These are phyloP conservation scores for Lodderomyces theae DNA, from an alignment of 1,139 yeast species.

Conservation along the genomic window DNA sequence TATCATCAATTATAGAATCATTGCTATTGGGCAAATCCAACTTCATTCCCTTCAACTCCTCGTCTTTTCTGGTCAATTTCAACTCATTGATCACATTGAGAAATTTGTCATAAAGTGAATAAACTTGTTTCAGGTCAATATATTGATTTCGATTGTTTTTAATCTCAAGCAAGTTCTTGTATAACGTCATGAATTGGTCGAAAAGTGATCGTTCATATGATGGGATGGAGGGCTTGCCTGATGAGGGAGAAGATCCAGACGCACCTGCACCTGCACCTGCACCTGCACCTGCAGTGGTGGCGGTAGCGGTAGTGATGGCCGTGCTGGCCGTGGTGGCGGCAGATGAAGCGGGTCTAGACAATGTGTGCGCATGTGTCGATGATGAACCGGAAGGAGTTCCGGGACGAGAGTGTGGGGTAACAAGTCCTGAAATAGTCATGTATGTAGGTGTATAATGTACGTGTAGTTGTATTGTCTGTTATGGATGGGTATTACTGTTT, in stretches of 20 bases:
- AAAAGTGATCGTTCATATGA: conserved; percentile 50
- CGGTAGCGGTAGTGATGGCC: neutral
- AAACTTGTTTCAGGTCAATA: conserved; percentile 63
- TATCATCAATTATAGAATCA: conserved; percentile 80
- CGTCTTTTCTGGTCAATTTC: conserved; percentile 46
- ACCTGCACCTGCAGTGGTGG: neutral
- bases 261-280: neutral
- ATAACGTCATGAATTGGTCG: conserved; percentile 45
- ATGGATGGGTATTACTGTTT: neutral
- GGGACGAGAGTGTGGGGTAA: conserved; percentile 15
- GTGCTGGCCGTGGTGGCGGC: neutral
- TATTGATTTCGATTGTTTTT: conserved; percentile 65
- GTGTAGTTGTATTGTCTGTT: neutral
- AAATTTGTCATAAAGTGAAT: conserved; percentile 52
- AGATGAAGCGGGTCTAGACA: too few relatives aligned
- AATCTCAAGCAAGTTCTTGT: conserved; percentile 50
- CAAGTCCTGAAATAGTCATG: conserved; percentile 11
- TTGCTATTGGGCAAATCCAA: conserved; percentile 44
- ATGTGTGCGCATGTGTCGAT: neutral
- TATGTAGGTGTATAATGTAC: neutral
- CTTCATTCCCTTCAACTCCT: conserved; percentile 45
- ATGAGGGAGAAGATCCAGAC: neutral
- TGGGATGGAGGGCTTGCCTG: conserved; percentile 27
- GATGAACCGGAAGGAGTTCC: conserved; percentile 9
- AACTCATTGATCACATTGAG: conserved; percentile 50